Conservation (phyloP, 2,329 filamentous ascomycete genomes). For the Penicillium sp. region DNA sequence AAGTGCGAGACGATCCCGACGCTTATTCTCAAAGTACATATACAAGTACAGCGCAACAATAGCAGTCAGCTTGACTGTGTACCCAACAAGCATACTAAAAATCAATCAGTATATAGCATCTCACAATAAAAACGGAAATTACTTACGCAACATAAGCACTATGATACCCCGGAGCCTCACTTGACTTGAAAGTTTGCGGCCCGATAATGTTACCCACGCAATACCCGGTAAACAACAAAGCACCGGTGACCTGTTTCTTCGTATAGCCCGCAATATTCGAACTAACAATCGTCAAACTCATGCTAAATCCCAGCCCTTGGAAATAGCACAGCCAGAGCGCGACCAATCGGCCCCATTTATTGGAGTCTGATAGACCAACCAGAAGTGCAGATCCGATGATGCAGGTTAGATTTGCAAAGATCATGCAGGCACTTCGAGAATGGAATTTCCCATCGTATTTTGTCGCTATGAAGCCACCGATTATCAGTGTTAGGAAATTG, state of each 20-base stretch:
- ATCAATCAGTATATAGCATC: background rate
- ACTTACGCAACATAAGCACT: constrained; percentile 31
- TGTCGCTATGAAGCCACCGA: constrained; percentile 54
- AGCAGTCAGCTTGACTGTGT: constrained; percentile 53
- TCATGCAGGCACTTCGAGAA: constrained; percentile 57
- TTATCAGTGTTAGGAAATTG: constrained; percentile 56
- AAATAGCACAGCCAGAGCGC: constrained; percentile 60
- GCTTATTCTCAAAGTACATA: constrained; percentile 58
- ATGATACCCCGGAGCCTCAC: constrained; percentile 52
- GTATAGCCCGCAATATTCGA: constrained; percentile 57
- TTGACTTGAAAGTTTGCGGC: constrained; percentile 54
- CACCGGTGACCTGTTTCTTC: constrained; percentile 56
- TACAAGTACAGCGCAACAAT: constrained; percentile 56
- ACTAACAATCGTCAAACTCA: constrained; percentile 55
- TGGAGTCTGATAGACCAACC: constrained; percentile 51
- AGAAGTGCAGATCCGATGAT: constrained; percentile 56
- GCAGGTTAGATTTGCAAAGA: constrained; percentile 56
- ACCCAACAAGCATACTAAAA: constrained; percentile 57
- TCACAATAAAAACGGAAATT: background rate
- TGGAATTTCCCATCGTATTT: constrained; percentile 49
- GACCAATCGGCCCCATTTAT: constrained; percentile 60
- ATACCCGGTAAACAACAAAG: constrained; percentile 55
- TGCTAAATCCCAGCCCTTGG: constrained; percentile 55
- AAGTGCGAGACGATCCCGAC: constrained; percentile 51
- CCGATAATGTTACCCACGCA: constrained; percentile 59